Base-by-base conservation (phyloP, 2,329 filamentous ascomycete species). In the Juglanconis sp. region DNA sequence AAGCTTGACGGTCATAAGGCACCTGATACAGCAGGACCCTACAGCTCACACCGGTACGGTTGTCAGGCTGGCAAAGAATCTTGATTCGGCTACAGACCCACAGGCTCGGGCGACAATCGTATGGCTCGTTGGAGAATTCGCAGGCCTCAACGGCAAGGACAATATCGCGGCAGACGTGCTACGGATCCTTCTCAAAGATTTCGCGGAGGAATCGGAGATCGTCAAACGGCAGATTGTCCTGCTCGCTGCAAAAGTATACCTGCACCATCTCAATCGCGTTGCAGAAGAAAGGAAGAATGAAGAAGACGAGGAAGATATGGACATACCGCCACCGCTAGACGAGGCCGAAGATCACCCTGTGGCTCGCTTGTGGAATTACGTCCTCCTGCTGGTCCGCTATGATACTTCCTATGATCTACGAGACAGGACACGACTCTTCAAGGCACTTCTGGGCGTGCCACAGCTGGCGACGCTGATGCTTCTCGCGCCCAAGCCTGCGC, bases 101-200 rank as follows among this genome's bases (percentile, higher is more conserved):
- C 89, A 92, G 63, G 95, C 95, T 3, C 84, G 95, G 65, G 95
- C 95, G 3, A 96, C 91, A 53, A 97, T 99, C 64, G 90, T 99
- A 67, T 99, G 95, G 95, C 85, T 99, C 0, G 93, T 98, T 0
- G 95, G 95, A 50, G 95, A 99, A 73, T 98, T 96, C 68, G 87
- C 94, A 0, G 91, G 92, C 0, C 74, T 89, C 3, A 86, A 92
- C 59, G 84, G 88, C 9, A 88, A 93, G 62, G 88, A 95, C 71
- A 96, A 96, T 68, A 94, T 99, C 63, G 95, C 95, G 0, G 88
- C 94, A 0, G 95, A 99, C 69, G 92, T 98, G 6, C 78, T 98
- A 38, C 87, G 95, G 7, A 94, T 98, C 48, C 77, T 99, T 2
- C 83, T 92, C 49, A 94, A 92, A 72, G 89, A 88, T 17, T 99